Conservation (phyloP, 108 stramenopile genomes). For the Asterionellopsis glacialis region DNA sequence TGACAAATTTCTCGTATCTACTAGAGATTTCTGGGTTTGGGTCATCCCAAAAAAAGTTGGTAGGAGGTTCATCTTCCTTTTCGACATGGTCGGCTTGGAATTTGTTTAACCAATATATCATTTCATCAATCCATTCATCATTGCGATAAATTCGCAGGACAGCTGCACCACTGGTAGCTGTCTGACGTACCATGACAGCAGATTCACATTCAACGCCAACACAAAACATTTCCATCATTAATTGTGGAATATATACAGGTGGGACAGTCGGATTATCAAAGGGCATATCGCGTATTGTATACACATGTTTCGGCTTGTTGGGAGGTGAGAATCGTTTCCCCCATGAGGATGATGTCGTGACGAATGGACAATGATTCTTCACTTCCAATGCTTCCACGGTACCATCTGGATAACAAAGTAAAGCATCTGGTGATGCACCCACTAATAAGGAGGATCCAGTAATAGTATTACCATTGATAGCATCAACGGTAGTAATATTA, state of each 20-base stretch:
- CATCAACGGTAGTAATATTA: neutral
- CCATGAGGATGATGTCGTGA: slow-evolving; percentile 4
- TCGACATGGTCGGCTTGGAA: slow-evolving; percentile 60
- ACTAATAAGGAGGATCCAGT: slow-evolving; percentile 32
- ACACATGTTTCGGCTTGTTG: slow-evolving; percentile 14
- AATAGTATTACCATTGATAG: no score
- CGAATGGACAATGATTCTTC: slow-evolving; percentile 90
- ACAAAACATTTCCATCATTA: slow-evolving; percentile 87
- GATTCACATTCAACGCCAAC: slow-evolving; percentile 61
- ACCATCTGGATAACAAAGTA: slow-evolving; percentile 65
- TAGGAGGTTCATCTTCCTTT: slow-evolving; percentile 29
- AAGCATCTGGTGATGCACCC: slow-evolving; percentile 81
- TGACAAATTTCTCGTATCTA: slow-evolving; percentile 25
- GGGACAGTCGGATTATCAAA: slow-evolving; percentile 27
- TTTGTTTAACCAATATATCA: slow-evolving; percentile 67
- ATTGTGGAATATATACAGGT: slow-evolving; percentile 70
- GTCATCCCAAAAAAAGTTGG: slow-evolving; percentile 66
- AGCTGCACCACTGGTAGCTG: slow-evolving; percentile 72
- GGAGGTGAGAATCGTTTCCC: neutral
- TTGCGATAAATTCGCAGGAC: slow-evolving; percentile 69
- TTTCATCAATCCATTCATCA: slow-evolving; percentile 79
- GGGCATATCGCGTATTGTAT: slow-evolving; percentile 29
- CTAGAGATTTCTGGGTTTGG: slow-evolving; percentile 5
- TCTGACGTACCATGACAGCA: slow-evolving; percentile 79
- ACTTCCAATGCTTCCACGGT: slow-evolving; percentile 78